Evolutionary conservation across 371 early-diverging fungal species (phyloP).

Genomic region (Scutellospora calospora): DNA sequence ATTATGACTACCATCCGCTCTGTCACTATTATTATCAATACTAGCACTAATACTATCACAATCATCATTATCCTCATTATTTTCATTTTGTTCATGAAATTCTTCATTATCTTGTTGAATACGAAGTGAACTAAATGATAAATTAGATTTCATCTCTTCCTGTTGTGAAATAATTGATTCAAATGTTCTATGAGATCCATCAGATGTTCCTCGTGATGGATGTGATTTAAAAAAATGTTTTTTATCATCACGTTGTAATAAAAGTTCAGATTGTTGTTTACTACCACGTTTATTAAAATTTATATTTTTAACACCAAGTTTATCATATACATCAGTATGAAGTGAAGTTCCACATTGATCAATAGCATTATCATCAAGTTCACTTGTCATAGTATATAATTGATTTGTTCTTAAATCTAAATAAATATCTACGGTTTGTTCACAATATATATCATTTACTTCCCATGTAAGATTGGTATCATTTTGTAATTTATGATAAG

Average conservation of each 20-base stretch:
- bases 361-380: conserved; percentile 38
- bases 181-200: background rate
- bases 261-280: background rate
- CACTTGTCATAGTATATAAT: conserved; percentile 43
- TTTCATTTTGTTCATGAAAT: background rate
- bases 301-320: background rate
- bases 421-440: conserved; percentile 43
- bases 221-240: no score
- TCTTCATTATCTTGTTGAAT: background rate
- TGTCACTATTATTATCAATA: background rate
- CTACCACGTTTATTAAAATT: background rate
- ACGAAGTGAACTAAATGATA: background rate
- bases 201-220: no score
- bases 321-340: conserved; percentile 6
- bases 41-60: background rate
- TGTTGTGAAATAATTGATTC: background rate
- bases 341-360: conserved; percentile 14
- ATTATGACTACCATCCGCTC: background rate
- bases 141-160: background rate
- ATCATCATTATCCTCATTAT: background rate
- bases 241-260: background rate
- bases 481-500: conserved; percentile 40
- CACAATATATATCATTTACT: conserved; percentile 37
- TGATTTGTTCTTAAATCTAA: conserved; percentile 44
- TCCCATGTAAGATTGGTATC: conserved; percentile 42